Percentiles rank a stretch among this genome's conserved stretches.
Evolutionary conservation across 2,329 filamentous ascomycete genomes (phyloP).

Genomic region (Aspergillus tubingensis): DNA sequence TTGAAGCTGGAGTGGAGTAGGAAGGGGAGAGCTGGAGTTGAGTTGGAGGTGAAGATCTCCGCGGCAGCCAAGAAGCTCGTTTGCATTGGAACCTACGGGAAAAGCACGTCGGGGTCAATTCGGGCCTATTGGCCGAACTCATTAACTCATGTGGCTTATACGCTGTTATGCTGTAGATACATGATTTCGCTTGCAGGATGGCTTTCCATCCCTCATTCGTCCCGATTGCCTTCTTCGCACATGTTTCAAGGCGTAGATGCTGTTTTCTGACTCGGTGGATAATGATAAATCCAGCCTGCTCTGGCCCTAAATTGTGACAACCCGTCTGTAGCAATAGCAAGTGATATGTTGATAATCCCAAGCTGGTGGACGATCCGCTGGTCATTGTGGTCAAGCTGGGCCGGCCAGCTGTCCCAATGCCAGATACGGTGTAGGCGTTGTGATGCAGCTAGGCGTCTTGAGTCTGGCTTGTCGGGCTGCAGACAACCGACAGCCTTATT

Average conservation of each 20-base stretch:
- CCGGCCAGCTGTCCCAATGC: constrained; percentile 1
- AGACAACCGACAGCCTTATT: neutral
- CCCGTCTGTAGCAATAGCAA: neutral
- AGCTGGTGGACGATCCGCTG: neutral
- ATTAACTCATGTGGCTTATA: neutral
- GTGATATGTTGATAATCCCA: neutral
- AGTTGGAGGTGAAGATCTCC: constrained; percentile 23
- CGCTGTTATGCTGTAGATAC: neutral
- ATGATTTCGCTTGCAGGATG: neutral
- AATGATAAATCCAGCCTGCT: neutral
- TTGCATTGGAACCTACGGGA: neutral
- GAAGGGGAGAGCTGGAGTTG: constrained; percentile 19
- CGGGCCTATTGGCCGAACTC: neutral
- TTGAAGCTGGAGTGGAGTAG: constrained; percentile 1
- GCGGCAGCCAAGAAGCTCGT: constrained; percentile 19
- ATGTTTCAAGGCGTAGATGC: neutral
- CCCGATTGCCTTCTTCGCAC: neutral
- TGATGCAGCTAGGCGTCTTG: neutral
- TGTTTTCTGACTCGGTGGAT: neutral
- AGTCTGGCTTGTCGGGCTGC: neutral
- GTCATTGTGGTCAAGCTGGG: neutral
- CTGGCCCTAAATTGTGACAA: neutral
- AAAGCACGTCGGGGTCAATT: neutral
- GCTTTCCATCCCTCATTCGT: neutral
- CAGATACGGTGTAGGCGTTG: neutral